Base-by-base conservation (phyloP, 805 yeast species). In the Teunomyces stri region DNA sequence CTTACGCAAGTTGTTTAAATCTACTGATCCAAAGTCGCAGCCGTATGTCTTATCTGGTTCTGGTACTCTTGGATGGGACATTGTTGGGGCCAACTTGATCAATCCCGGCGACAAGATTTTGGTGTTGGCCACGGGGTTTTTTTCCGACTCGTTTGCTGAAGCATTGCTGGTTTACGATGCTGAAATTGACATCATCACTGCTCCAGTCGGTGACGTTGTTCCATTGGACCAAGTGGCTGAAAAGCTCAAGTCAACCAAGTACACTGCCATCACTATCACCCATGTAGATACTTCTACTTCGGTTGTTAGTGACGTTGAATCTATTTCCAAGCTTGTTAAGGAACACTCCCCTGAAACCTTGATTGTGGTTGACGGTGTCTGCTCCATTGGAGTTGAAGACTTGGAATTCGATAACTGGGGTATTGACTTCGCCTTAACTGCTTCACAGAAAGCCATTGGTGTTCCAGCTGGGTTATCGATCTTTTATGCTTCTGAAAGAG, bases 271-370 rank as follows among this genome's bases (percentile, higher is more conserved):
- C 57, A 89, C 96, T 42, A 79, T 91, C 59, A 92, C 97, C 36
- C 98, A 92, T 58, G 97, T 94, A 33, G 99, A 94, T 67, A 94
- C 98, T 39, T 89, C 97, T 1, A 89, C 97, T 30, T 96, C 96
- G n/a, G 96, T 92, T 36, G 79, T 90, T 35, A 74, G 84, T 39
- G 85, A 87, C 60, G 83, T 92, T 52, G 74, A 80, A 60, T 70
- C 74, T 13, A 75, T 90, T 48, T 68, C 95, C 22, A 69, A 66
- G 44, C 54, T 84, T n/a, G 85, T 87, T 50, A 80, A 82, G 58
- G 61, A 70, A 52, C 69, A 75, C 1, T 79, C 89, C 3, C 97
- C 98, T 45, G 86, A 87, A 27, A 81, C 97, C 20, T 76, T 92
- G 51, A 75, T 92, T 45, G 72, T 89, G 44, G 96, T 92, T 35